phyloP scores from a whole-genome alignment of 352 stramenopile species.

The Phytopythium aichiense region DNA sequence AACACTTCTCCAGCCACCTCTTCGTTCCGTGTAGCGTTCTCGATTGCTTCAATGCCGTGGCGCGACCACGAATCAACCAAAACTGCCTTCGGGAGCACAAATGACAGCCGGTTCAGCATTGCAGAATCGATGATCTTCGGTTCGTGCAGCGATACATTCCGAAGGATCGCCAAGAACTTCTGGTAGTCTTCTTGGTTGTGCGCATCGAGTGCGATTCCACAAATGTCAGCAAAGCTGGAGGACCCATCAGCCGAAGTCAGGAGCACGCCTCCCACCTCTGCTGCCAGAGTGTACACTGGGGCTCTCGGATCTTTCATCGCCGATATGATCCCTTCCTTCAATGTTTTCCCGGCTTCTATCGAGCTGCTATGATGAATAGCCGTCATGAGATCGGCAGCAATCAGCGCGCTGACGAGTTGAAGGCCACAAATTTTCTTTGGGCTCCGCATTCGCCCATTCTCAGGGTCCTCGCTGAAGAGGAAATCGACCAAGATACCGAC shows the following conservation, averaged over 20 bases:
- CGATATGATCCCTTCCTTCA: slow-evolving; percentile 51
- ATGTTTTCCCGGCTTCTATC: slow-evolving; percentile 7
- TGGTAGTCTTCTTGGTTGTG: slow-evolving; percentile 67
- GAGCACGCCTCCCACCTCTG: slow-evolving; percentile 59
- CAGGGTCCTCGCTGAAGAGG: slow-evolving; percentile 26
- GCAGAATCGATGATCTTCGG: slow-evolving; percentile 46
- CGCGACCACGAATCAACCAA: slow-evolving; percentile 56
- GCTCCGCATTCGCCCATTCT: slow-evolving; percentile 32
- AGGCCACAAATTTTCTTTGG: slow-evolving; percentile 47
- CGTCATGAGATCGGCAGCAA: slow-evolving; percentile 19
- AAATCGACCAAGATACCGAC: slow-evolving; percentile 29
- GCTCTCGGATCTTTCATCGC: slow-evolving; percentile 39
- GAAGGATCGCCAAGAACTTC: slow-evolving; percentile 55
- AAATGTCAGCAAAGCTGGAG: slow-evolving; percentile 31
- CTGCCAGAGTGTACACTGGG: slow-evolving; percentile 54
- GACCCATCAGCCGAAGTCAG: slow-evolving; percentile 12
- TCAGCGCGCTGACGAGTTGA: slow-evolving; percentile 64
- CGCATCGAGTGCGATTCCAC: slow-evolving; percentile 36
- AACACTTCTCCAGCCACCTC: slow-evolving; percentile 37
- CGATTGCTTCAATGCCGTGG: slow-evolving; percentile 38
- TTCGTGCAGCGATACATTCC: slow-evolving; percentile 60
- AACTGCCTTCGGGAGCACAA: slow-evolving; percentile 56
- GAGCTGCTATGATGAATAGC: background rate
- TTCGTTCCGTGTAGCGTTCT: slow-evolving; percentile 37
- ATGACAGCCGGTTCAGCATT: slow-evolving; percentile 73